phyloP scores from a whole-genome alignment of 331 rosid species.

The Telfairia occidentalis region DNA sequence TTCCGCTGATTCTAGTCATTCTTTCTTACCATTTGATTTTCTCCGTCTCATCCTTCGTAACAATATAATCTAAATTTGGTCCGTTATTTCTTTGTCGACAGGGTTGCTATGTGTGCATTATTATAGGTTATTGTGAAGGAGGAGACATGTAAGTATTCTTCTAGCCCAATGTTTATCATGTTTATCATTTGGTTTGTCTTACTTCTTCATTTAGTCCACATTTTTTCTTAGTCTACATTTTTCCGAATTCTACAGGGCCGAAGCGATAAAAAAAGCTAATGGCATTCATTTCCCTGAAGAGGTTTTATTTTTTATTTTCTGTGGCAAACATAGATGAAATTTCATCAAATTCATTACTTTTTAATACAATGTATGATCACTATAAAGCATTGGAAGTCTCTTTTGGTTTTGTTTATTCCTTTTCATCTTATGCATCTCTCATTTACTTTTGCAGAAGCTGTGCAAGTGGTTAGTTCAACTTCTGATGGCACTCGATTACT shows the following conservation, averaged over 20 bases:
- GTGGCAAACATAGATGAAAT: background rate
- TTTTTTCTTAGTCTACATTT: conserved; percentile 12
- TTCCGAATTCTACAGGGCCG: conserved; percentile 60
- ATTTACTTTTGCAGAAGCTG: conserved; percentile 49
- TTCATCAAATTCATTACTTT: background rate
- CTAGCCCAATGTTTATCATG: conserved; percentile 5
- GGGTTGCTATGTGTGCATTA: conserved; percentile 98
- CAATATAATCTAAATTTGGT: conserved; percentile 11
- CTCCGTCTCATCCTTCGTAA: background rate
- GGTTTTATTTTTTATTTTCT: conserved; percentile 28
- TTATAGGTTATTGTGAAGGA: conserved; percentile 88
- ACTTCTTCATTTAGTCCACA: background rate
- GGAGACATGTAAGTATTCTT: conserved; percentile 76
- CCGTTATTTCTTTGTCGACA: conserved; percentile 24
- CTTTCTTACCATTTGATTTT: background rate
- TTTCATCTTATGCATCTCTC: background rate
- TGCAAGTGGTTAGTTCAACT: conserved; percentile 99
- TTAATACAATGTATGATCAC: background rate
- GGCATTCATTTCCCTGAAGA: conserved; percentile 73
- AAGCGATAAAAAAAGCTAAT: conserved; percentile 70
- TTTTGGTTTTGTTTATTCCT: background rate
- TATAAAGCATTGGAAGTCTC: background rate
- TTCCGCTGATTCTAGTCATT: background rate
- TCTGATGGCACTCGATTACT: conserved; percentile 96
- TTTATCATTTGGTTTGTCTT: background rate